phyloP scores from a whole-genome alignment of 2,329 filamentous ascomycete genomes.

The Nothopassalora personata region DNA sequence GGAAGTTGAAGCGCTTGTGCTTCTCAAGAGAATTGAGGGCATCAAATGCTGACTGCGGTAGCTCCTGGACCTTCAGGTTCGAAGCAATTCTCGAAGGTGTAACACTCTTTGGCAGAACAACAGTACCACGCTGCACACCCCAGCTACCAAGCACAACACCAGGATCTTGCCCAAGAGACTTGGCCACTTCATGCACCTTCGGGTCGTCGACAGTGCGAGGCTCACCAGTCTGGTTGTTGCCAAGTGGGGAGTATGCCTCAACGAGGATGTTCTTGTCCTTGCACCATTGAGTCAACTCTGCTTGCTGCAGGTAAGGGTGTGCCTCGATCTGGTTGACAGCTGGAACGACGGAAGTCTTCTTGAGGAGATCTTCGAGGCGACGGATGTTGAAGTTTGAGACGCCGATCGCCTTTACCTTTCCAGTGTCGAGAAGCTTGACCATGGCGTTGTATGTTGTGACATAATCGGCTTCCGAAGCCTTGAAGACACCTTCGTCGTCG shows the following conservation, averaged over 20 bases:
- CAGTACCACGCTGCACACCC: slow-evolving; percentile 17
- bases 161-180: slow-evolving; percentile 11
- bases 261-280: slow-evolving; percentile 21
- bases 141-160: slow-evolving; percentile 16
- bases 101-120: slow-evolving; percentile 20
- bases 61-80: slow-evolving; percentile 26
- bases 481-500: slow-evolving; percentile 37
- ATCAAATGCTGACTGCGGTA: slow-evolving; percentile 34
- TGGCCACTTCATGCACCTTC: slow-evolving; percentile 17
- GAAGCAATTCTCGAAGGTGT: slow-evolving; percentile 22
- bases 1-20: slow-evolving; percentile 43
- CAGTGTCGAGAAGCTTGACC: slow-evolving; percentile 23
- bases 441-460: slow-evolving; percentile 23
- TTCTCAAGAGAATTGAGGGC: slow-evolving; percentile 38
- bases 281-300: slow-evolving; percentile 18
- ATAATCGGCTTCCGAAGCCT: slow-evolving; percentile 35
- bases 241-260: slow-evolving; percentile 21
- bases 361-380: slow-evolving; percentile 22
- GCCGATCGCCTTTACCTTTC: slow-evolving; percentile 27
- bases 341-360: slow-evolving; percentile 17
- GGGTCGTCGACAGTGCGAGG: slow-evolving; percentile 18
- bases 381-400: slow-evolving; percentile 26
- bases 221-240: slow-evolving; percentile 35
- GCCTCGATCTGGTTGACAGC: slow-evolving; percentile 25
- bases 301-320: slow-evolving; percentile 22